Evolutionary conservation across 352 stramenopile genomes (phyloP).

Genomic region (Globisporangium acanthophoron): DNA sequence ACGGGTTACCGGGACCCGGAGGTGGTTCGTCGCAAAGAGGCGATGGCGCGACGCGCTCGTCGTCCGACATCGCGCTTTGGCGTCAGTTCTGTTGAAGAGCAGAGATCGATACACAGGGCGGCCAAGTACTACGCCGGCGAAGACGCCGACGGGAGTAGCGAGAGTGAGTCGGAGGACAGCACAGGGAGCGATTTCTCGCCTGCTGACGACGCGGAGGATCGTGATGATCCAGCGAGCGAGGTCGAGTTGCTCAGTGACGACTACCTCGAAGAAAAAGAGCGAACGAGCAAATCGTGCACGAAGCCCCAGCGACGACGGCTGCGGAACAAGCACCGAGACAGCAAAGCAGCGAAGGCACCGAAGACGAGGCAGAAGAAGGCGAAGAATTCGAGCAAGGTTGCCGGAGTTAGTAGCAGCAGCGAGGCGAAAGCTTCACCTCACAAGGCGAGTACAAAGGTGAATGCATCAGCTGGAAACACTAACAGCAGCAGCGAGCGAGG

Average conservation of each 20-base stretch:
- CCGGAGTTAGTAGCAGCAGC: neutral
- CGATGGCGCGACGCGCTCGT: slow-evolving; percentile 34
- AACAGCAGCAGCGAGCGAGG: neutral
- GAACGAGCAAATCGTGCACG: slow-evolving; percentile 3
- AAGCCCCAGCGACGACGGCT: slow-evolving; percentile 12
- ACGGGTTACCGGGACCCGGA: slow-evolving; percentile 43
- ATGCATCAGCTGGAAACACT: neutral
- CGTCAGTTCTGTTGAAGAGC: slow-evolving; percentile 35
- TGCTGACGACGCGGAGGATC: slow-evolving; percentile 26
- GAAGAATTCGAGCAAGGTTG: neutral
- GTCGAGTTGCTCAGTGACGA: slow-evolving; percentile 46
- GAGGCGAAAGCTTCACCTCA: neutral
- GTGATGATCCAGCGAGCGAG: slow-evolving; percentile 11
- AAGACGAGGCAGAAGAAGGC: slow-evolving; percentile 6
- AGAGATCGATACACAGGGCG: slow-evolving; percentile 19
- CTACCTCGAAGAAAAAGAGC: slow-evolving; percentile 19
- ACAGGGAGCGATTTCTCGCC: slow-evolving; percentile 40
- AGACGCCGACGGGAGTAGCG: slow-evolving; percentile 24
- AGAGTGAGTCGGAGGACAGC: slow-evolving; percentile 15
- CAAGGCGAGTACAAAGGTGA: neutral
- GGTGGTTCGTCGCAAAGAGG: slow-evolving; percentile 53
- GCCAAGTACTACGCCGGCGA: slow-evolving; percentile 38
- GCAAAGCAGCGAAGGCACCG: slow-evolving; percentile 15
- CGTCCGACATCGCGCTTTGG: slow-evolving; percentile 31
- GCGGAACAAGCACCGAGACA: slow-evolving; percentile 7